Evolutionary conservation across 78 protist genomes (phyloP), one percentile per base, ranked within the genome.

Genomic region (Capsaspora owczarzaki): DNA sequence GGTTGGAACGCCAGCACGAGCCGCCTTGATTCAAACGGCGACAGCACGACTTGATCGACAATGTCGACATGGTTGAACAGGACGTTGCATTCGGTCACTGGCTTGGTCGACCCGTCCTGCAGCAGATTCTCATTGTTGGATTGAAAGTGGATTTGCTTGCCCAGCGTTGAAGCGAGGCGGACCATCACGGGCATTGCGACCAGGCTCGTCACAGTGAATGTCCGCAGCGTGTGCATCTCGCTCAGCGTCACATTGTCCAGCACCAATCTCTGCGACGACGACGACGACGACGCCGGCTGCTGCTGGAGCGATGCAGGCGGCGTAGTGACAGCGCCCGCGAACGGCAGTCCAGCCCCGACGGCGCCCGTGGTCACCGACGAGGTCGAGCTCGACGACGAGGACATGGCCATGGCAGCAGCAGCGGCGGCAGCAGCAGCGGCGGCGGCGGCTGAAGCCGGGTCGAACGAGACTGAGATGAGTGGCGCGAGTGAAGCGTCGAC

Each of bases 61-160:
- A 47, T 12, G 43, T 83, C 69, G 0, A 85, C 89, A 37, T 76
- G 76, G 40, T 88, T 85, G n/a, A 85, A 88, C 27, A 88, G 56
- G 47, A 71, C 87, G 66, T 85, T 81, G 40, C 22, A 63, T 41
- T 88, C 89, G n/a, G 75, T 82, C 46, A 79, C 87, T 44, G 76
- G 81, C 31, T 74, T 76, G 35, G 74, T 74, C 23, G 66, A 61
- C 53, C 78, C 79, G 38, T 66, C 81, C 0, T 74, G 78, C 46
- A 82, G 89, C 71, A 89, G 56, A 79, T 89, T 89, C 53, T 79
- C 86, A 66, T 87, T 87, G 29, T 16, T 40, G 31, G 61, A n/a
- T 66, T 87, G 91, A 29, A 87, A 87, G 53, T 77, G 82, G 29
- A 87, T 37, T 42, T 84, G 87, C 12, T 47, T n/a, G 25, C 81